Conservation (phyloP, 768 basidiomycete species). For the Amanita thiersii region DNA sequence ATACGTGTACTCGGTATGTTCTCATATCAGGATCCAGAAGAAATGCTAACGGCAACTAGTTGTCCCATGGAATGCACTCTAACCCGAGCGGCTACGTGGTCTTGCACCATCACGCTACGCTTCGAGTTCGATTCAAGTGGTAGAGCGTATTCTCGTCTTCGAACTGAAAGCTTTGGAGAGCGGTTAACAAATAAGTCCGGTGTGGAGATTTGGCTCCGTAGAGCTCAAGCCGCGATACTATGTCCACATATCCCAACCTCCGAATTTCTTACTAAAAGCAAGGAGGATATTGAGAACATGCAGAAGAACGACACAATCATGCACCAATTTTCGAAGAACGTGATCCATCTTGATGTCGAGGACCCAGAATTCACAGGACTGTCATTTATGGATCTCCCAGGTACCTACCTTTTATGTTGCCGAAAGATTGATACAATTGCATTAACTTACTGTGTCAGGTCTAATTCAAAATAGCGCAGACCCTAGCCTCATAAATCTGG, state of each 20-base stretch:
- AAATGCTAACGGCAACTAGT: conserved; percentile 15
- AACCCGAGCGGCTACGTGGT: conserved; percentile 32
- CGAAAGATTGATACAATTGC: conserved; percentile 13
- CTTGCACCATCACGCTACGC: conserved; percentile 33
- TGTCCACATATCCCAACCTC: conserved; percentile 26
- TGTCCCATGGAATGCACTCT: conserved; percentile 49
- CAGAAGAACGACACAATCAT: conserved; percentile 4
- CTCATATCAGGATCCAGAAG: not conserved
- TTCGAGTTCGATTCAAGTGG: conserved; percentile 17
- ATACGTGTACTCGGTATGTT: conserved; percentile 48
- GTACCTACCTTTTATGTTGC: conserved; percentile 17
- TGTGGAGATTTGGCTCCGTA: conserved; percentile 46
- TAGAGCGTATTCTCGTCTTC: conserved; percentile 8
- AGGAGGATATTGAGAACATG: conserved; percentile 14
- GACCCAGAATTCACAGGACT: conserved; percentile 39
- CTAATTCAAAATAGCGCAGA: conserved; percentile 48
- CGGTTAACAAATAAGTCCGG: conserved; percentile 27
- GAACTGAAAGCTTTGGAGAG: conserved; percentile 29
- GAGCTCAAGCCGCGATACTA: conserved; percentile 54
- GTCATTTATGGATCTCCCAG: conserved; percentile 48
- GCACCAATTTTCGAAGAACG: conserved; percentile 38
- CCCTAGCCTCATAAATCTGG: conserved; percentile 29
- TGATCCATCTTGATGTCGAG: conserved; percentile 35
- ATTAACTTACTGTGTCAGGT: conserved; percentile 23
- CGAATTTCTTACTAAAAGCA: conserved; percentile 19